These are phyloP conservation scores for Lathyrus sativus DNA, from an alignment of 306 rosid species.

Conservation along the genomic window DNA sequence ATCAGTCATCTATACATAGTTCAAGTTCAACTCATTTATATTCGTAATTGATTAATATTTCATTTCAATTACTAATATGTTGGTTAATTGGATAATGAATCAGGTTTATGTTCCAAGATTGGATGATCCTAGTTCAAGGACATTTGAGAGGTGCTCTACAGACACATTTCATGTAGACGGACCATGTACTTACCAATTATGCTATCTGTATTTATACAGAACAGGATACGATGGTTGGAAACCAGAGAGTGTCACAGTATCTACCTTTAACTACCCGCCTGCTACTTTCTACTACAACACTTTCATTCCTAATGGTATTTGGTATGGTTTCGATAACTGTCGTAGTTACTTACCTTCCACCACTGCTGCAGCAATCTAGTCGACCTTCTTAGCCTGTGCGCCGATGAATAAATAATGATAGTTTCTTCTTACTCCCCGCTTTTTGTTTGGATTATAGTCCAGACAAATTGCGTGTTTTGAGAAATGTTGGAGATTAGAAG, in stretches of 20 bases:
- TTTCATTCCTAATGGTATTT: slow-evolving; percentile 57
- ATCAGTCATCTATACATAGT: too few species aligned
- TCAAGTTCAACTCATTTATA: too few species aligned
- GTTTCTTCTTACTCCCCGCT: not conserved
- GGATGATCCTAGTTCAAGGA: slow-evolving; percentile 58
- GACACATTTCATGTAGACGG: slow-evolving; percentile 72
- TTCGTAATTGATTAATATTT: too few species aligned
- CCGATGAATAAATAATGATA: not conserved
- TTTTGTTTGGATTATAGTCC: too few species aligned
- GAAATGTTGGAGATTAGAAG: too few species aligned
- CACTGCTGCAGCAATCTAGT: slow-evolving; percentile 22
- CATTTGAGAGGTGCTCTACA: slow-evolving; percentile 82
- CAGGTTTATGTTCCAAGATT: slow-evolving; percentile 71
- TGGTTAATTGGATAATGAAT: not conserved
- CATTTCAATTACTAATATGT: not conserved
- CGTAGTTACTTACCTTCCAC: slow-evolving; percentile 35
- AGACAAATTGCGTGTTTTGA: too few species aligned
- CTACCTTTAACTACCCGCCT: slow-evolving; percentile 43
- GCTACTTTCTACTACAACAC: slow-evolving; percentile 56
- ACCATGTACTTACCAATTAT: slow-evolving; percentile 68
- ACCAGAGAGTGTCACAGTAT: slow-evolving; percentile 64
- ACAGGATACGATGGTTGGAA: slow-evolving; percentile 85
- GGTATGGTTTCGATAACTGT: slow-evolving; percentile 80
- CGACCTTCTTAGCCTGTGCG: not conserved
- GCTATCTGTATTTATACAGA: slow-evolving; percentile 71